phyloP scores from a whole-genome alignment of 202 grass and related monocot genomes.

The Digitaria exilis region DNA sequence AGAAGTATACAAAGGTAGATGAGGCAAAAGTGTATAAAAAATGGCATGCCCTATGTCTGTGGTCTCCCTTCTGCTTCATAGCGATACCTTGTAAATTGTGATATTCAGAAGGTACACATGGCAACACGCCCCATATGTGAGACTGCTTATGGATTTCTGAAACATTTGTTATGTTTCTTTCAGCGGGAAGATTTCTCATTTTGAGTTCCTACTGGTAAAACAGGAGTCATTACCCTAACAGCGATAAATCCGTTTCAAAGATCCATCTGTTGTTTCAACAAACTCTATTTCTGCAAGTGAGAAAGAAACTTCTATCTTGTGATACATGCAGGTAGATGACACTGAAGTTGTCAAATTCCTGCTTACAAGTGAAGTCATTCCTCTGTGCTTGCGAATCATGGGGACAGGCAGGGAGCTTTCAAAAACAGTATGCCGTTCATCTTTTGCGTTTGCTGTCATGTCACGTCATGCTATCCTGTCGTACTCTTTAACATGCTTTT shows the following conservation, averaged over 20 bases:
- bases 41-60: not conserved
- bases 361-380: slow-evolving; percentile 67
- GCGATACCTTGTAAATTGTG: not conserved
- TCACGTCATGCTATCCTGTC: not conserved
- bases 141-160: not conserved
- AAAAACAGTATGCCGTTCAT: slow-evolving; percentile 59
- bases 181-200: not conserved
- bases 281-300: slow-evolving; percentile 21
- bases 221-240: not conserved
- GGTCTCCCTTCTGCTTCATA: not conserved
- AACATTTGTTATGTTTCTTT: not conserved
- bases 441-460: slow-evolving; percentile 9
- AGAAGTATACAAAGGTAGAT: not conserved
- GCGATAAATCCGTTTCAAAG: not conserved
- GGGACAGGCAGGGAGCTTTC: slow-evolving; percentile 73
- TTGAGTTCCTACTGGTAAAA: not conserved
- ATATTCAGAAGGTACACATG: not conserved
- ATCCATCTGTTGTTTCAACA: slow-evolving; percentile 13
- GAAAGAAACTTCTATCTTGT: slow-evolving; percentile 15
- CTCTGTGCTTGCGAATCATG: slow-evolving; percentile 74
- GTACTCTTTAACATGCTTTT: not conserved
- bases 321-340: slow-evolving; percentile 54
- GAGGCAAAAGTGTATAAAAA: not conserved
- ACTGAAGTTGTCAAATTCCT: slow-evolving; percentile 64
- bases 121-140: not conserved